These are phyloP conservation scores for Juncus effusus DNA, from an alignment of 176 grass and related monocot genomes.

Conservation along the genomic window DNA sequence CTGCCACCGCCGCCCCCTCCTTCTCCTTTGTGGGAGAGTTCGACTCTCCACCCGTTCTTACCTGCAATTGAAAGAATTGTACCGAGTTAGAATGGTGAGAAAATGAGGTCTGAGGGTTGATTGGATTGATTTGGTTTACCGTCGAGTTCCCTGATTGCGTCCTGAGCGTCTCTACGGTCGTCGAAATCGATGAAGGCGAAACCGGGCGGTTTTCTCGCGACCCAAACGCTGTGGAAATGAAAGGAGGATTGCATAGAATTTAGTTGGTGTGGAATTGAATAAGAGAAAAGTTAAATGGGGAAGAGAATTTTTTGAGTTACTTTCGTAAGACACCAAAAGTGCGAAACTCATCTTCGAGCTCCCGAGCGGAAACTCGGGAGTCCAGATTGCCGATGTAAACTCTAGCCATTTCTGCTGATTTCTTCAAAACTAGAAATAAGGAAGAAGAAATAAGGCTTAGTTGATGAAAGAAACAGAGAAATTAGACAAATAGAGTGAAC, in stretches of 20 bases:
- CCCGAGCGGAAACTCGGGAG: slow-evolving; percentile 56
- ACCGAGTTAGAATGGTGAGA: not conserved
- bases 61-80: slow-evolving; percentile 43
- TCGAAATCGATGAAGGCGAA: slow-evolving; percentile 97
- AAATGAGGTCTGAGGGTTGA: too few species aligned
- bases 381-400: slow-evolving; percentile 90
- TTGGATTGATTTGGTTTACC: slow-evolving; percentile 32
- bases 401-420: slow-evolving; percentile 54
- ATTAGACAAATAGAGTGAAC: too few species aligned
- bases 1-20: slow-evolving; percentile 50
- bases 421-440: slow-evolving; percentile 20
- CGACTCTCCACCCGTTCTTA: slow-evolving; percentile 94
- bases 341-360: slow-evolving; percentile 87
- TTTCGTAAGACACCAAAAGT: slow-evolving; percentile 82
- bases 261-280: too few species aligned
- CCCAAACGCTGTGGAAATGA: slow-evolving; percentile 67
- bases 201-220: slow-evolving; percentile 91
- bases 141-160: slow-evolving; percentile 89
- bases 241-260: too few species aligned
- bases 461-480: too few species aligned
- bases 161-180: slow-evolving; percentile 79
- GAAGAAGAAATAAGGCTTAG: too few species aligned
- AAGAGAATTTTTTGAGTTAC: slow-evolving; percentile 21
- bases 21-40: slow-evolving; percentile 63
- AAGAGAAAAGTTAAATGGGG: too few species aligned